Base-by-base conservation (phyloP, 2,329 filamentous ascomycete genomes). In the Aspergillus neotritici region DNA sequence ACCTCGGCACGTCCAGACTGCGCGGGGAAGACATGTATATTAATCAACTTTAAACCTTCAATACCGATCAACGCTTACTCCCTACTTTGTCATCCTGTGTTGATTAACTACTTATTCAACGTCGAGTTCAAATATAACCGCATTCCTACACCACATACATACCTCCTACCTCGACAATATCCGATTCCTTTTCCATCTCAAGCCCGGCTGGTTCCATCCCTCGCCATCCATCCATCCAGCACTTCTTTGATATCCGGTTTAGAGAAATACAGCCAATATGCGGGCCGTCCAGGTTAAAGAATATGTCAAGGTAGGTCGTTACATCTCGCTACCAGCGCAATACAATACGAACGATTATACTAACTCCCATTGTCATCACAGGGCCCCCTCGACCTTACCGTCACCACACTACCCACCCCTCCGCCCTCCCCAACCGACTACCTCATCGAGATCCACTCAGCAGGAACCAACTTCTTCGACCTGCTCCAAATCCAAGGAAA, bases 391-490 rank as follows among this genome's bases (percentile, higher is more conserved):
- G 86, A 93, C 61, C 86, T 97, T 65, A 77, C 73, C 49, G 84
- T 94, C 52, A 77, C 80, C 13, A 75, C 80, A 15, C 77, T 95
- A 11, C 82, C 88, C 13, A 86, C 89, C 41, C 90, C 88, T 1
- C 70, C 71, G 1, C 87, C 89, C 1, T 74, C 76, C 7, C 68
- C 80, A 28, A 73, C 86, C 60, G 81, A 95, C 70, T 97, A 96
- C 65, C 76, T 94, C 51, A 86, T 97, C 63, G 79, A 83, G 60
- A 86, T 97, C 58, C 86, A 88, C 67, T 87, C 91, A 36, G 79
- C 86, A 0, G 91, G 88, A 14, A 87, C 87, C 58, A 97, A 97
- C 72, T 97, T 97, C 78, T 97, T 96, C 73, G 91, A 97, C 65
- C 85, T 95, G 45, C 80, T 97, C 42, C 91, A 97, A 63, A 88